These are phyloP conservation scores for Beverwykella pulmonaria DNA, from an alignment of 495 filamentous ascomycete species.

Conservation along the genomic window DNA sequence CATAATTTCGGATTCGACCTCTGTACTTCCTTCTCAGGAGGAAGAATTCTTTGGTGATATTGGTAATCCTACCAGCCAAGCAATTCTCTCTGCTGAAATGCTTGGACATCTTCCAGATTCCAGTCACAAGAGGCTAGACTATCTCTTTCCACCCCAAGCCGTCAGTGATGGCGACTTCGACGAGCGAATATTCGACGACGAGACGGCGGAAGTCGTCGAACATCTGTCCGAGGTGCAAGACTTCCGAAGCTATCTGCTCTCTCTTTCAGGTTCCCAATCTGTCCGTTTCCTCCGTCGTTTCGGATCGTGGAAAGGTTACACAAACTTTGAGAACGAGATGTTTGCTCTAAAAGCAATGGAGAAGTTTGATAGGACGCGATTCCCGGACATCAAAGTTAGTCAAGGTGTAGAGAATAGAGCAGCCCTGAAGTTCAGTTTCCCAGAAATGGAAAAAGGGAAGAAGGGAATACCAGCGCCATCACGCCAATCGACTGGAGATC, in stretches of 20 bases:
- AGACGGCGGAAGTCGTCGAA: neutral
- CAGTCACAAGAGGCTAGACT: slow-evolving; percentile 16
- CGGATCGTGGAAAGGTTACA: slow-evolving; percentile 12
- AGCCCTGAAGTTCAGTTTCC: slow-evolving; percentile 24
- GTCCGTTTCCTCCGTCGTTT: slow-evolving; percentile 19
- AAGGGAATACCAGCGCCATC: neutral
- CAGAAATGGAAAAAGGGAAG: neutral
- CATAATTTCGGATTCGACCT: neutral
- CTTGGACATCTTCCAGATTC: slow-evolving; percentile 22
- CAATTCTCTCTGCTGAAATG: slow-evolving; percentile 20
- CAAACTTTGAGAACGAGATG: slow-evolving; percentile 7
- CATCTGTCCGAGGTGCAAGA: slow-evolving; percentile 4
- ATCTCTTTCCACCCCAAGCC: slow-evolving; percentile 5
- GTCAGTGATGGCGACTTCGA: neutral
- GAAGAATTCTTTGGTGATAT: neutral
- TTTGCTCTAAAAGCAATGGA: slow-evolving; percentile 17
- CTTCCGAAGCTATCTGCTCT: slow-evolving; percentile 8
- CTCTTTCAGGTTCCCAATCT: slow-evolving; percentile 9
- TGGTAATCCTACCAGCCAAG: neutral
- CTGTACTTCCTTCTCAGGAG: neutral
- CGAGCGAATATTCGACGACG: neutral
- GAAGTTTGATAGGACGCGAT: neutral
- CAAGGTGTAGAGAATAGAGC: slow-evolving; percentile 6
- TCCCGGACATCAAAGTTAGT: slow-evolving; percentile 9
- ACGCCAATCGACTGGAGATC: neutral